These are phyloP conservation scores for Metschnikowia vanudenii DNA, from an alignment of 805 yeast species.

Conservation along the genomic window DNA sequence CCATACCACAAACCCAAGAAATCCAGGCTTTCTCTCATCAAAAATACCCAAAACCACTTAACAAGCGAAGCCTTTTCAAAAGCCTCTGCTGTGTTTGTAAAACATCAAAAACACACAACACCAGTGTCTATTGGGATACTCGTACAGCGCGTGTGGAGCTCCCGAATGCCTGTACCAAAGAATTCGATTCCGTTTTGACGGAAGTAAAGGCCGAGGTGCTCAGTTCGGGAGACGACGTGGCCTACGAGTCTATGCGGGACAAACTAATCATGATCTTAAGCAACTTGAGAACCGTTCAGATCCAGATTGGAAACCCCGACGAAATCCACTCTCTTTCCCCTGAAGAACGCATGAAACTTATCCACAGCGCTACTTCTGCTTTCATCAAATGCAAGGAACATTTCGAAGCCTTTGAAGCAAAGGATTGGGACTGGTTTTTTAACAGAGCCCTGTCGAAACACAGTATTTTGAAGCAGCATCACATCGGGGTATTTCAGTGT, in stretches of 20 bases:
- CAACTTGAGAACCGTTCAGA: not conserved
- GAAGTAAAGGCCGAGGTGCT: slow-evolving; percentile 4
- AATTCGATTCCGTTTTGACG: not conserved
- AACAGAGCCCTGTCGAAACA: not conserved
- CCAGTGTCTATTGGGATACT: no score
- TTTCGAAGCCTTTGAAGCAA: not conserved
- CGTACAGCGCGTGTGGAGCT: no score
- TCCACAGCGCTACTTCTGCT: not conserved
- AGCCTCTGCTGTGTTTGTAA: no score
- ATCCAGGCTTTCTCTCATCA: no score
- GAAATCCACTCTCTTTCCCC: not conserved
- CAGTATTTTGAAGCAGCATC: not conserved
- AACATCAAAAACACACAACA: no score
- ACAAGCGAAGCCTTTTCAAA: no score
- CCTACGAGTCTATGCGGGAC: slow-evolving; percentile 4
- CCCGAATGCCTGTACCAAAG: not conserved
- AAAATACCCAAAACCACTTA: no score
- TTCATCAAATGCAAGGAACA: slow-evolving; percentile 1
- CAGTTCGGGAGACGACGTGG: not conserved
- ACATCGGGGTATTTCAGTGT: not conserved
- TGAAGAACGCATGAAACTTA: not conserved
- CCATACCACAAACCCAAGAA: no score
- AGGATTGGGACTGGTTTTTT: slow-evolving; percentile 8
- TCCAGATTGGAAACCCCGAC: not conserved
- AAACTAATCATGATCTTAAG: slow-evolving; percentile 1